Evolutionary conservation across 2,329 filamentous ascomycete species (phyloP).

Genomic region (Ceratocystis diversiconidia): DNA sequence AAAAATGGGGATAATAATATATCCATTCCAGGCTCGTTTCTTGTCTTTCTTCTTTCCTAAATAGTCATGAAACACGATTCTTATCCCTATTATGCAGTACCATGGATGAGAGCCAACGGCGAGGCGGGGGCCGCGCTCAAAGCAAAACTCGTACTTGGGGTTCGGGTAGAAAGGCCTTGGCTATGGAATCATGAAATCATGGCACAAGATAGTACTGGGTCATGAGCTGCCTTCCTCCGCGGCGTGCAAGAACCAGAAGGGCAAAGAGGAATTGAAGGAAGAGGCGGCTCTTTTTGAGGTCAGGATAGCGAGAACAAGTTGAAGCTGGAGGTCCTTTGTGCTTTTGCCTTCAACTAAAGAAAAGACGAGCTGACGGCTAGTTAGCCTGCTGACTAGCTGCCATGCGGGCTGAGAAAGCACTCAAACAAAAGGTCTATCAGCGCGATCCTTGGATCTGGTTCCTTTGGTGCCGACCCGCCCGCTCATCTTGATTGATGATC

Average conservation of each 20-base stretch:
- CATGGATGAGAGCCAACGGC: neutral
- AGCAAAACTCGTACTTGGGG: neutral
- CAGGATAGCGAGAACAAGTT: neutral
- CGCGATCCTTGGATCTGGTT: neutral
- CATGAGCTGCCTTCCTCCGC: neutral
- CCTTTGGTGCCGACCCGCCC: neutral
- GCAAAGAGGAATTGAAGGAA: neutral
- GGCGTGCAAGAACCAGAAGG: neutral
- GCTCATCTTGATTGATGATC: neutral
- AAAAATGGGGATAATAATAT: neutral
- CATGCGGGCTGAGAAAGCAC: neutral
- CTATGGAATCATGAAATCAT: neutral
- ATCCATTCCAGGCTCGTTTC: neutral
- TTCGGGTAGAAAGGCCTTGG: neutral
- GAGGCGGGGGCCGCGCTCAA: neutral
- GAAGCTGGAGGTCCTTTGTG: neutral
- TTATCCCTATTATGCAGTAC: slow-evolving; percentile 1
- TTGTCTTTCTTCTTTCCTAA: neutral
- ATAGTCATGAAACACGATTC: neutral
- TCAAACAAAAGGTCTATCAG: neutral
- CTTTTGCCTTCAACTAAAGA: neutral
- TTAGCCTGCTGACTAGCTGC: neutral
- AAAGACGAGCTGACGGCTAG: neutral
- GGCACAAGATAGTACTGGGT: neutral
- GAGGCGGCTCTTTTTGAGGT: neutral